Base-by-base conservation (phyloP, 2,329 filamentous ascomycete species). In the Exophiala alcalophila region DNA sequence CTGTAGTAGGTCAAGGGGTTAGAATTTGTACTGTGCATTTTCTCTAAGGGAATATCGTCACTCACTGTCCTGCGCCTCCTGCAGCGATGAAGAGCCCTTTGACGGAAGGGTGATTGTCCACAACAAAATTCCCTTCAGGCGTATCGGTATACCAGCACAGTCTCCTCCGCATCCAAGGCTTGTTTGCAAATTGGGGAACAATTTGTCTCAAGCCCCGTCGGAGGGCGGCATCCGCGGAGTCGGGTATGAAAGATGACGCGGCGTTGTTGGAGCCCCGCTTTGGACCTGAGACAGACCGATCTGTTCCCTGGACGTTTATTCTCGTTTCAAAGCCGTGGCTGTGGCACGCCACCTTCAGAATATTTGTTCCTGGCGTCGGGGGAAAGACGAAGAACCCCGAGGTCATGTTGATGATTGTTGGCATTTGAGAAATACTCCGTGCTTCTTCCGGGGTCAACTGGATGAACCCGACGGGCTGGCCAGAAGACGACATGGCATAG, bases 141-240 rank as follows among this genome's bases (percentile, higher is more conserved):
- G 84, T 87, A 65, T 88, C 84, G 3, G 79, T 80, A 61, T 88
- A 88, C 84, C 84, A 88, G 67, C 84, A 88, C 33, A 87, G 65
- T 12, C 81, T 70, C 1, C 78, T 81, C 41, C 70, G 67, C 46
- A 66, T 64, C 65, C 84, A 86, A 2, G 77, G 75, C 18, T 82
- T 69, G 12, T 73, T 68, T 33, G 70, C 70, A n/a, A 86, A 68
- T 7, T 70, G 69, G 1, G 84, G 80, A 4, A 86, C 67, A 54
- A 85, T 73, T 45, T 78, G 70, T 9, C 64, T 68, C 16, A 89
- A 65, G 1, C 76, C 83, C 1, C 66, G 61, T 20, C 83, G 76
- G 52, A 86, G 76, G 19, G 76, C 78, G 12, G 64, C 57, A 45
- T 80, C 74, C 24, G 77, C 84, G 49, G 85, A 80, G 9, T 63